These are phyloP conservation scores for Fomitiporia mediterranea DNA, from an alignment of 1,284 basidiomycete genomes.

Conservation along the genomic window DNA sequence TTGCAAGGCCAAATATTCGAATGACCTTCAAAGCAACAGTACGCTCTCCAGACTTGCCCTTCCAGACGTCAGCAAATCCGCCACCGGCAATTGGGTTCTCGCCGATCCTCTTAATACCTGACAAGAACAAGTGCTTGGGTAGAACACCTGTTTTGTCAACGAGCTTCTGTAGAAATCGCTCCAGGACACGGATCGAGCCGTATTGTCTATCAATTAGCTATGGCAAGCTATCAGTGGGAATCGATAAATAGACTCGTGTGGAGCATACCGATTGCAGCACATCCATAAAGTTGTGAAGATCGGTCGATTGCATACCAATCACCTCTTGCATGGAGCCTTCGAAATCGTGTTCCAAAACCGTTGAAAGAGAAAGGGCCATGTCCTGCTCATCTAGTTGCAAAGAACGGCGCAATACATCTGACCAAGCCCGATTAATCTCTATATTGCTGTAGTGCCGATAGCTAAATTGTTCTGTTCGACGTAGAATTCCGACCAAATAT, in stretches of 20 bases:
- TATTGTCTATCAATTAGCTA: slow-evolving; percentile 3
- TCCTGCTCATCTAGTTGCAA: background rate
- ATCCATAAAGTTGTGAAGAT: slow-evolving; percentile 7
- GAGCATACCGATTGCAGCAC: slow-evolving; percentile 8
- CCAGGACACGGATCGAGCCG: background rate
- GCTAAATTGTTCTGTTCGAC: background rate
- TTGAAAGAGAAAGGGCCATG: background rate
- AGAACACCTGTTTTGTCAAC: slow-evolving; percentile 7
- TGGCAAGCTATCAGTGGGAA: background rate
- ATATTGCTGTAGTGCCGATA: background rate
- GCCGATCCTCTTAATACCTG: background rate
- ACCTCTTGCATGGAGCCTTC: background rate
- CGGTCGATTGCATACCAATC: background rate
- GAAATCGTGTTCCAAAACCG: background rate
- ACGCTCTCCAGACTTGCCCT: background rate
- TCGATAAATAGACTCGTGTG: background rate
- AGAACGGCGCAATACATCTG: background rate
- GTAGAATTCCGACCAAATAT: background rate
- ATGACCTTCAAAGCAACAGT: slow-evolving; percentile 18
- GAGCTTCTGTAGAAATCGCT: slow-evolving; percentile 1
- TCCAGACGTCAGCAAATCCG: slow-evolving; percentile 16
- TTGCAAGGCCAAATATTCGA: slow-evolving; percentile 1
- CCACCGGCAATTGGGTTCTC: slow-evolving; percentile 12
- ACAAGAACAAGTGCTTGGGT: slow-evolving; percentile 1
- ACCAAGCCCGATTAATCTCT: background rate